A percentile compares a stretch with the other conserved stretches of the same genome.
phyloP scores from a whole-genome alignment of 2,329 filamentous ascomycete species.

The Mycogone perniciosa region DNA sequence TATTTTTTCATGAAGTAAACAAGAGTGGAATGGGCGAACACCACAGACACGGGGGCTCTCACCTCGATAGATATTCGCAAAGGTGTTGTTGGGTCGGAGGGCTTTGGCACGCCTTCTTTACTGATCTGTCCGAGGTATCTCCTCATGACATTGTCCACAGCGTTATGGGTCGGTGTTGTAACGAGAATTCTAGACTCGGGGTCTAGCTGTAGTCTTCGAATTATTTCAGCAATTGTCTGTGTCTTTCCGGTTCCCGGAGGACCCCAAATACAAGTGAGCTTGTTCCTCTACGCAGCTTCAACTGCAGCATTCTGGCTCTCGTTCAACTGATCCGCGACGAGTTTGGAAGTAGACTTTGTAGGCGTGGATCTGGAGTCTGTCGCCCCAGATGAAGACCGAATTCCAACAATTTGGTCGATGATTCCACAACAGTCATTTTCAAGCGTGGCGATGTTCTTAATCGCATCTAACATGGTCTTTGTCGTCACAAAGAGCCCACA shows the following conservation, averaged over 20 bases:
- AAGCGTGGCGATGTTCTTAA: conserved; percentile 25
- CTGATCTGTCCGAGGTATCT: conserved; percentile 22
- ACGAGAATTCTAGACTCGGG: conserved; percentile 27
- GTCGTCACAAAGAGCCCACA: conserved; percentile 37
- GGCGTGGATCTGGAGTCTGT: not conserved
- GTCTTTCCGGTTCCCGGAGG: conserved; percentile 41
- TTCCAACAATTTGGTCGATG: conserved; percentile 15
- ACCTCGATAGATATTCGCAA: conserved; percentile 17
- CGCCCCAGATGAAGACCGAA: not conserved
- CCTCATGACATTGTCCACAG: conserved; percentile 38
- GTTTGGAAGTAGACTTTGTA: too few relatives aligned
- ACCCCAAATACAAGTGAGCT: conserved; percentile 36
- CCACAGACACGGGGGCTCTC: not conserved
- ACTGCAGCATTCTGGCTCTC: conserved; percentile 16
- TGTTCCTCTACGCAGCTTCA: conserved; percentile 19
- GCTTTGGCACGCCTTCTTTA: not conserved
- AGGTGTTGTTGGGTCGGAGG: not conserved
- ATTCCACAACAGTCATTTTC: conserved; percentile 28
- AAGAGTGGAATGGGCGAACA: too few relatives aligned
- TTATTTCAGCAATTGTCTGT: conserved; percentile 34
- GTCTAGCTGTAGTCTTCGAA: conserved; percentile 26
- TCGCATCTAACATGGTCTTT: conserved; percentile 33
- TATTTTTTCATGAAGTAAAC: not conserved
- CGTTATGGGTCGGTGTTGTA: conserved; percentile 39
- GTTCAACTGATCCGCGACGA: conserved; percentile 11